phyloP scores from a whole-genome alignment of 2,329 filamentous ascomycete genomes.

The Cercospora sojina region DNA sequence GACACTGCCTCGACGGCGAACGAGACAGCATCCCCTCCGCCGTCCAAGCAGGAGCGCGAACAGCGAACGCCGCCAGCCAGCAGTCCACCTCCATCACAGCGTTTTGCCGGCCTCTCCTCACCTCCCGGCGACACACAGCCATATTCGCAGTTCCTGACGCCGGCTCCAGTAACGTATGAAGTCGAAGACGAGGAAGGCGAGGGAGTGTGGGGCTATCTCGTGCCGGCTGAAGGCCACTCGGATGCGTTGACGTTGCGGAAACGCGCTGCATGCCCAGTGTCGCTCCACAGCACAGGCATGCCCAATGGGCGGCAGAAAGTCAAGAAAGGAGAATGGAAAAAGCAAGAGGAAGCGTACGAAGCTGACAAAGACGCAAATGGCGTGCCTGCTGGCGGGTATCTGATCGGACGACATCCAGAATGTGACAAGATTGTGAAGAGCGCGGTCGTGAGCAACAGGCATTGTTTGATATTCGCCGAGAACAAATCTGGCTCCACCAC shows the following conservation, averaged over 20 bases:
- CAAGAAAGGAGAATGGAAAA: constrained; percentile 54
- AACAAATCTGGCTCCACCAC: constrained; percentile 57
- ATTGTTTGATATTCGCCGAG: constrained; percentile 68
- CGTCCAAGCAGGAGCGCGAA: constrained; percentile 34
- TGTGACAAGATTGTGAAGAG: constrained; percentile 72
- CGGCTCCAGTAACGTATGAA: constrained; percentile 70
- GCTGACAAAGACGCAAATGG: constrained; percentile 50
- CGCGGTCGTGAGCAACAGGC: constrained; percentile 82
- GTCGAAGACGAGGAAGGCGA: constrained; percentile 80
- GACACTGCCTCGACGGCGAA: constrained; percentile 57
- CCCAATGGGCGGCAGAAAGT: constrained; percentile 48
- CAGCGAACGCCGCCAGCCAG: constrained; percentile 45
- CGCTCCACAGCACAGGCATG: constrained; percentile 42
- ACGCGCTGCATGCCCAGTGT: constrained; percentile 66
- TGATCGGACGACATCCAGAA: constrained; percentile 90
- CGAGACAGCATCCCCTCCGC: constrained; percentile 1
- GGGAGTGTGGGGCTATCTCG: constrained; percentile 93
- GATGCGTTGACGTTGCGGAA: constrained; percentile 72
- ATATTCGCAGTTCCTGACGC: constrained; percentile 77
- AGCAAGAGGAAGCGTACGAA: constrained; percentile 63
- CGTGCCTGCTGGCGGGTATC: constrained; percentile 74
- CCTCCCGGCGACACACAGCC: constrained; percentile 70
- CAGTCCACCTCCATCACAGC: constrained; percentile 35
- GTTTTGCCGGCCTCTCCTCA: constrained; percentile 50
- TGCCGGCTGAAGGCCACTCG: constrained; percentile 64